Evolutionary conservation across 129 eudicot species (phyloP), one percentile per base, ranked within the genome.

Genomic region (Smallanthus sonchifolius): DNA sequence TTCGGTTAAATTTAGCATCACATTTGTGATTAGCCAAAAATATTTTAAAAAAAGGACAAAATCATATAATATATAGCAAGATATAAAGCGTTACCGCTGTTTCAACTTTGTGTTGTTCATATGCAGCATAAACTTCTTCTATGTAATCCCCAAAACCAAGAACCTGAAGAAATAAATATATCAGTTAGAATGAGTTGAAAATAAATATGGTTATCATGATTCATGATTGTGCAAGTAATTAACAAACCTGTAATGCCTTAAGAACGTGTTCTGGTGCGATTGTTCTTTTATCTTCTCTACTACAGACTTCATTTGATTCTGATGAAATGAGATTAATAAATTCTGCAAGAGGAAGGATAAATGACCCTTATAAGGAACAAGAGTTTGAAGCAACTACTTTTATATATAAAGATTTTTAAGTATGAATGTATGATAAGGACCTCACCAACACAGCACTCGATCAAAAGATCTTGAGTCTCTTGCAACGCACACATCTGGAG

Each of bases 251-350:
- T 74, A 92, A 79, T 66, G 98, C 98, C 79, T 92, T 92, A 60
- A 92, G 81, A 40, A 92, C 98, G 81, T 92, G 98, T 67, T 92
- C 96, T 48, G 97, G 97, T 48, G 97, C 99, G 64, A 94, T 94
- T 61, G 99, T 94, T 79, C 83, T 84, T 81, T 79, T 91, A 65
- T 95, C 99, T 81, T 91, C 99, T 76, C 87, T 82, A 80, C 84
- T 73, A 83, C 97, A 95, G 34, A 95, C 99, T 78, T 95, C 99
- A 77, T 95, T 95, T 44, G 99, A 95, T 76, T 95, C 96, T 9
- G 97, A 95, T 72, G 97, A 95, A 51, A 95, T 70, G 2, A 95
- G 99, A 79, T 91, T 95, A 36, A 95, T 95, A 62, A 95, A 95
- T 77, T 95, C 99, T 93, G 88, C 76, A 79, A 65, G 8, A 77